Base-by-base conservation (phyloP, 768 basidiomycete species). In the Hydnum rufescens region DNA sequence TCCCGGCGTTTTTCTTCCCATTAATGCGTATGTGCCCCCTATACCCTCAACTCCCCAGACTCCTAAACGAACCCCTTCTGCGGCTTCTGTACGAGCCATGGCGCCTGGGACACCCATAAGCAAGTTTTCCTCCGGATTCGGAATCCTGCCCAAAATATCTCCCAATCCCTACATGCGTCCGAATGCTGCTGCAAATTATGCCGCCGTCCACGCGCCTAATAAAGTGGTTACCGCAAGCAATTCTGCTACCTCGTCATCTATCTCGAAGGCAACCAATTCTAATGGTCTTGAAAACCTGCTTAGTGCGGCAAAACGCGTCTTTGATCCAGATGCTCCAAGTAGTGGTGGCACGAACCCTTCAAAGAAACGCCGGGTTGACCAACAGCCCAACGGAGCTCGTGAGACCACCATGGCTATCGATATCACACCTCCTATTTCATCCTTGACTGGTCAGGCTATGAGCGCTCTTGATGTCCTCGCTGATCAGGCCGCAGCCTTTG, bases 401-500 rank as follows among this genome's bases (percentile, higher is more conserved):
- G 52, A n/a, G 5, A n/a, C 53, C n/a, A n/a, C n/a, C n/a, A 49
- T 29, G 13, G 29, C 51, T 49, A 3, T 47, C 25, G 26, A 16
- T 18, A 30, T 23, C 18, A 23, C 28, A 39, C 6, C 49, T 42
- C 23, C 48, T 4, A 23, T 6, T 28, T 5, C 5, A 49, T n/a
- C 25, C n/a, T 8, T 23, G 6, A 30, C 48, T 5, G 51, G 54
- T 6, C 30, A 51, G 22, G 51, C 43, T 30, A 55, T 55, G 55
- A 53, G 53, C 44, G 55, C 53, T 16, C 54, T 55, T 23, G 53
- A 55, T 25, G 55, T 55, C 32, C 31, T 55, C n/a, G 55, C 55
- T 16, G 53, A 55, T 26, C 55, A 55, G 30, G 55, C 55, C 1
- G 55, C 53, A 2, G 53, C 51, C 5, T 39, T 54, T n/a, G 51